phyloP scores from a whole-genome alignment of 2,329 filamentous ascomycete genomes.

The Harringtonia aguacate region DNA sequence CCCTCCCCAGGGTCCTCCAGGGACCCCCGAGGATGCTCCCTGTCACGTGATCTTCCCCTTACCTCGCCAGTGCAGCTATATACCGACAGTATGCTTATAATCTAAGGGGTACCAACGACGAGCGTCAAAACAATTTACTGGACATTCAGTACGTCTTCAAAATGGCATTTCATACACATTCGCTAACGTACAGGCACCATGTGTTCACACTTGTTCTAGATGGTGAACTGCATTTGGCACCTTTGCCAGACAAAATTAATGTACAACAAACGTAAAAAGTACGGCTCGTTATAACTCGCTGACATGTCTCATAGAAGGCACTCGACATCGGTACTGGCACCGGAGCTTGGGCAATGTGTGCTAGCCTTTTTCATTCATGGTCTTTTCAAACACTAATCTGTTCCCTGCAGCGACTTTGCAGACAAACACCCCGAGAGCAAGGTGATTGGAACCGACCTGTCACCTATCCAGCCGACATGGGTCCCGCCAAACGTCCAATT shows the following conservation, averaged over 20 bases:
- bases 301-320: background rate
- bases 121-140: background rate
- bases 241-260: background rate
- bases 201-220: background rate
- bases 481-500: background rate
- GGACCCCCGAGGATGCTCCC: too few species aligned
- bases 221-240: background rate
- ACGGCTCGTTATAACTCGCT: background rate
- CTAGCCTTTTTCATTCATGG: background rate
- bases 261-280: background rate
- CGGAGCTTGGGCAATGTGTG: background rate
- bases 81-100: background rate
- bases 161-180: background rate
- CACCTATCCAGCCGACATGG: background rate
- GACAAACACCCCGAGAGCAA: background rate
- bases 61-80: too few species aligned
- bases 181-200: background rate
- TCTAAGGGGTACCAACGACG: background rate
- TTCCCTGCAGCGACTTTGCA: background rate
- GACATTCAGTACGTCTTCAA: background rate
- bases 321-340: background rate
- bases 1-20: too few species aligned
- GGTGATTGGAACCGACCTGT: slow-evolving; percentile 1
- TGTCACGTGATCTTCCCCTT: too few species aligned
- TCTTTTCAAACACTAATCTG: background rate